Evolutionary conservation across 2,329 filamentous ascomycete genomes (phyloP).

Genomic region (Coniochaeta sp.): DNA sequence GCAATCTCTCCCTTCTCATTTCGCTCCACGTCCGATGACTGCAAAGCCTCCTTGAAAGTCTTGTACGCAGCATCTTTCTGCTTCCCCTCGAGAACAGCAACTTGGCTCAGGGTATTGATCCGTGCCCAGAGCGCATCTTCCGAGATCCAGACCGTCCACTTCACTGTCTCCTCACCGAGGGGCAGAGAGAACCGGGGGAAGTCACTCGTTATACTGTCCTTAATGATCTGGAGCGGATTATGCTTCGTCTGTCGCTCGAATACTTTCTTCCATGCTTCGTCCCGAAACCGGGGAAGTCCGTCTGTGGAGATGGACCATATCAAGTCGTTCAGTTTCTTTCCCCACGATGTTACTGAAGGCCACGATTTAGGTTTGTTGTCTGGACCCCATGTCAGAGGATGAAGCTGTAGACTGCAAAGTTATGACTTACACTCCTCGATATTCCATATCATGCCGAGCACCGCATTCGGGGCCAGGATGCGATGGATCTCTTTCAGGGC

Average conservation of each 20-base stretch:
- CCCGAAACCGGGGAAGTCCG: constrained; percentile 56
- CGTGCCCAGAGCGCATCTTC: constrained; percentile 57
- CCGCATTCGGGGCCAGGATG: constrained; percentile 51
- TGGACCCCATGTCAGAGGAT: constrained; percentile 17
- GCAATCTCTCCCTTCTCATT: constrained; percentile 57
- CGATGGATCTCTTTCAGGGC: constrained; percentile 60
- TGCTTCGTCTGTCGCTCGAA: constrained; percentile 53
- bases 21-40: constrained; percentile 42
- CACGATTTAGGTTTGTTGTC: constrained; percentile 57
- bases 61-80: constrained; percentile 39
- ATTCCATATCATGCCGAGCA: constrained; percentile 67
- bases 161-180: constrained; percentile 46
- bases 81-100: constrained; percentile 49
- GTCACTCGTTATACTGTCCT: constrained; percentile 28
- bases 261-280: constrained; percentile 54
- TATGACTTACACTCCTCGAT: constrained; percentile 51
- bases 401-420: background rate
- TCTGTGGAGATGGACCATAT: constrained; percentile 47
- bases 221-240: constrained; percentile 44
- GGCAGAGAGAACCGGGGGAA: constrained; percentile 51
- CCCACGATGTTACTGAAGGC: constrained; percentile 52
- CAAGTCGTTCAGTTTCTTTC: constrained; percentile 52
- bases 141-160: constrained; percentile 51
- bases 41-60: constrained; percentile 46
- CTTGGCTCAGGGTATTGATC: constrained; percentile 59